Base-by-base conservation (phyloP, 768 basidiomycete genomes). In the Boletus vinaceobasis region DNA sequence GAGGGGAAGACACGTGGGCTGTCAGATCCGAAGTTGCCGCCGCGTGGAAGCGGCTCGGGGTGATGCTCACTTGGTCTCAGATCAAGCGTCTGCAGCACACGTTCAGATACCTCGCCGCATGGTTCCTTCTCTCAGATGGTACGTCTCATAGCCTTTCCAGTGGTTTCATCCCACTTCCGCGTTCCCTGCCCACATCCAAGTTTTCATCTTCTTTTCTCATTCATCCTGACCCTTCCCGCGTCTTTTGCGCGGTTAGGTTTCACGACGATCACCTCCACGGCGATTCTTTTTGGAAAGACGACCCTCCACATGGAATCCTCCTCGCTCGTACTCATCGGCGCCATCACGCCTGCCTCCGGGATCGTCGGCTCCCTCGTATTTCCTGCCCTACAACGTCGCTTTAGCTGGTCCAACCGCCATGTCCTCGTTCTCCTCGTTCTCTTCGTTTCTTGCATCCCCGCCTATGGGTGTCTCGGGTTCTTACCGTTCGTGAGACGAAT, bases 121-220 rank as follows among this genome's bases (percentile, higher is more conserved):
- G 95, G 94, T 95, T 97, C 68, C 78, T 98, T 13, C 81, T 98
- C 23, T 92, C 90, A 1, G 95, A 98, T 63, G 91, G 93, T 90
- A 49, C 42, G 81, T 70, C 31, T 26, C 9, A 14, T 7, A 45
- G 11, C 4, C 10, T 11, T 31, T 44, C 8, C 17, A 11, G 17
- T 44, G n/a, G 5, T 2, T n/a, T 19, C 23, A 38, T 27, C 3
- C 27, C 17, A 19, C 19, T 9, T 45, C 32, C 14, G 1, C 15
- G 14, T 21, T 14, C 35, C 13, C 17, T 39, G n/a, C 36, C 19
- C 35, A 43, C 8, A 5, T 5, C 23, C 23, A 2, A 4, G 7
- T n/a, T n/a, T 37, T 37, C 17, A 7, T 3, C 1, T 8, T n/a
- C 19, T 13, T 11, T 4, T 7, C 14, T 19, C 11, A n/a, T 9